Base-by-base conservation (phyloP, 257 asterid genomes). In the Salvia hispanica region DNA sequence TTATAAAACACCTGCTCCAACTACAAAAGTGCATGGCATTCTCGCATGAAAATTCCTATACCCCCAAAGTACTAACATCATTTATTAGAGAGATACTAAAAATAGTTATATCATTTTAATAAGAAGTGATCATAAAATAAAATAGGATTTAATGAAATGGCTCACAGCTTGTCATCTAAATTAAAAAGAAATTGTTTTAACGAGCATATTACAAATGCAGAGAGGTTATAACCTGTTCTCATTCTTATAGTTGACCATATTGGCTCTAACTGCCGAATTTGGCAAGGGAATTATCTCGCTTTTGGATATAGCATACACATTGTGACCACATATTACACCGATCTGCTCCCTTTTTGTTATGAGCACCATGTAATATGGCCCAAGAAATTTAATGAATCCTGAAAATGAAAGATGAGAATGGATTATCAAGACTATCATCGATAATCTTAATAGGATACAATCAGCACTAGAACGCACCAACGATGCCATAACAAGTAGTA, bases 401-500 rank as follows among this genome's bases (percentile, higher is more conserved):
- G 89, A 69, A 64, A 74, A 33, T 58, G 69, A 74, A 74, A 56
- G 66, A 66, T 62, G 44, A 59, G 68, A 54, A 71, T 25, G 57
- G 42, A 58, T 62, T 6, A 69, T 50, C 54, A 40, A 50, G 48
- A 71, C 37, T 42, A 52, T 25, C 50, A 36, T 66, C 52, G 36
- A 56, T 52, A 64, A 60, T 25, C 36, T 67, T 47, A 46, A 52
- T 34, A 72, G 13, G 47, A 67, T 65, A 51, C 14, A 44, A 67
- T 62, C 10, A 61, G 62, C 34, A 39, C 3, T 37, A 25, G 64
- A 72, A 77, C 96, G 8, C 80, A 94, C 99, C 99, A 77, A 88
- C 91, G 71, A 94, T 90, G 74, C 99, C 99, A 82, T 94, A 94
- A 74, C 99, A 94, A 61, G 91, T 77, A 56, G 99, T 88, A 66